Evolutionary conservation across 805 yeast genomes (phyloP).

Genomic region (Alloascoidea hylecoeti): DNA sequence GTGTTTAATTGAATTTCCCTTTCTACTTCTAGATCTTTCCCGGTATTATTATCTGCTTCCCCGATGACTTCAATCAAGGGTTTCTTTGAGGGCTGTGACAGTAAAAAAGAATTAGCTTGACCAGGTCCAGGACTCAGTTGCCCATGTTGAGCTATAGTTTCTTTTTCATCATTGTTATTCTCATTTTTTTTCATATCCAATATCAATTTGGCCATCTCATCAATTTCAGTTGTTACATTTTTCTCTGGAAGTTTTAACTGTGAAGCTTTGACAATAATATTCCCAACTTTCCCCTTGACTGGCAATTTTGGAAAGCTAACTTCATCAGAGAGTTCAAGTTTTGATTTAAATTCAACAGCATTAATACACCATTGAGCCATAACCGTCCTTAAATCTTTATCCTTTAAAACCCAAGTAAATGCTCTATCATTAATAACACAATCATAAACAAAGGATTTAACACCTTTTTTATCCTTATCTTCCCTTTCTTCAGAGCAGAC

Average conservation of each 20-base stretch:
- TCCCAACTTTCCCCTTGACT: background rate
- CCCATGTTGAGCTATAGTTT: too few relatives aligned
- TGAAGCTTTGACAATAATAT: background rate
- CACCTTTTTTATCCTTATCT: constrained; percentile 49
- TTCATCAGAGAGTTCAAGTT: constrained; percentile 38
- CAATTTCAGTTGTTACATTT: background rate
- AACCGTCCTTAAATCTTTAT: constrained; percentile 40
- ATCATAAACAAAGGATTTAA: constrained; percentile 42
- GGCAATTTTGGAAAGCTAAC: constrained; percentile 2
- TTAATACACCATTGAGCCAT: constrained; percentile 69
- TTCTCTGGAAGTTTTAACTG: constrained; percentile 1
- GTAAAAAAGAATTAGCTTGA: too few relatives aligned
- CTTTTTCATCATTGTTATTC: background rate
- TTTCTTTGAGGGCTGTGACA: too few relatives aligned
- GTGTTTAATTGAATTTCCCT: too few relatives aligned
- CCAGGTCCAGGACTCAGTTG: too few relatives aligned
- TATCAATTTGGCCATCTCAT: background rate
- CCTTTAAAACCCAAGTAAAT: constrained; percentile 41
- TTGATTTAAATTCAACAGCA: constrained; percentile 39
- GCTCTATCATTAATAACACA: constrained; percentile 49
- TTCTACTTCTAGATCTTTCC: too few relatives aligned
- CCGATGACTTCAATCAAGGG: background rate
- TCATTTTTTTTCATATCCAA: constrained; percentile 1
- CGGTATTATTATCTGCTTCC: too few relatives aligned
- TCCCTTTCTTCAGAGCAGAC: constrained; percentile 34